phyloP scores from a whole-genome alignment of 352 stramenopile species.

The Blastocystis sp. region DNA sequence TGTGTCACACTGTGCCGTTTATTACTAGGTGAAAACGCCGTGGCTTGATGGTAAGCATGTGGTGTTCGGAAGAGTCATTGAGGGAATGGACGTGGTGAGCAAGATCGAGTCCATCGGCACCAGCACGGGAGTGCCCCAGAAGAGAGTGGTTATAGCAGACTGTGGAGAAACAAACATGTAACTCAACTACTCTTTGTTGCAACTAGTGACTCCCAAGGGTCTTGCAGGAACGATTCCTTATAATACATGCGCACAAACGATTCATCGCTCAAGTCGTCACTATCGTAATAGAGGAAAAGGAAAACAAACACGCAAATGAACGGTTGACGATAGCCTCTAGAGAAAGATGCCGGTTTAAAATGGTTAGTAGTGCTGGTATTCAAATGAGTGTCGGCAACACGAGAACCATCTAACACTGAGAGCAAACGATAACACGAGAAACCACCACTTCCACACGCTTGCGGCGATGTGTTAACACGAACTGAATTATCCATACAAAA shows the following conservation, averaged over 20 bases:
- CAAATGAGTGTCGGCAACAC: too few relatives aligned
- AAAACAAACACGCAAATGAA: not conserved
- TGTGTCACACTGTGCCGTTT: constrained; percentile 78
- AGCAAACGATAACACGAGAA: too few relatives aligned
- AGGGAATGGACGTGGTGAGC: constrained; percentile 89
- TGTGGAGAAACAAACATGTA: constrained; percentile 61
- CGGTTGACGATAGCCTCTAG: too few relatives aligned
- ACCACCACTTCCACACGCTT: too few relatives aligned
- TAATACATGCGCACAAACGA: constrained; percentile 46
- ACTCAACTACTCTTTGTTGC: constrained; percentile 13
- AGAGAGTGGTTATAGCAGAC: constrained; percentile 37
- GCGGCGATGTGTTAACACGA: too few relatives aligned
- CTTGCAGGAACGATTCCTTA: constrained; percentile 21
- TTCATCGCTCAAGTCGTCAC: constrained; percentile 9
- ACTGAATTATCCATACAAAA: too few relatives aligned
- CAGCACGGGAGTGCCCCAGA: constrained; percentile 1
- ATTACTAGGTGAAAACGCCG: constrained; percentile 76
- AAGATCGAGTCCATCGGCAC: constrained; percentile 78
- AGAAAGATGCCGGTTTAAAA: too few relatives aligned
- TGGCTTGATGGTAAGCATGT: constrained; percentile 98
- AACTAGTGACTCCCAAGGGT: constrained; percentile 47
- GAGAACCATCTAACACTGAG: too few relatives aligned
- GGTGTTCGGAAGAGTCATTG: constrained; percentile 88
- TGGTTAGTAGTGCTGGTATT: too few relatives aligned
- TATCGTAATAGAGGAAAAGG: constrained; percentile 27